Conservation (phyloP, 257 asterid genomes). For the Solanum gracilifrons region DNA sequence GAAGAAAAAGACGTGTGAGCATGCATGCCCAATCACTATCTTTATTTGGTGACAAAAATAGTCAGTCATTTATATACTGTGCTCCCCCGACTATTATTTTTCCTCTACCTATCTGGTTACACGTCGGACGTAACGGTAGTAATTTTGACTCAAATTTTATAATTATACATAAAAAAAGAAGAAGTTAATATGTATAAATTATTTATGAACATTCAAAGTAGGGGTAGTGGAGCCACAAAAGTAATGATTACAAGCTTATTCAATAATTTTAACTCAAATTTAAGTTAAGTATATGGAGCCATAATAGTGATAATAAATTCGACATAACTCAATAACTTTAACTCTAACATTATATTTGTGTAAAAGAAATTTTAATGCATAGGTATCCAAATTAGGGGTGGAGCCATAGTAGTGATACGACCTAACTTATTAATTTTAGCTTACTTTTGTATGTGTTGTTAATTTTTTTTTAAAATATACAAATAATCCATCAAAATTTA, state of each 20-base stretch:
- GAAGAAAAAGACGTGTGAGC: slow-evolving; percentile 44
- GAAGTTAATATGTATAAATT: background rate
- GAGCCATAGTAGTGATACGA: background rate
- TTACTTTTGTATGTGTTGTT: background rate
- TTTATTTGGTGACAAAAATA: background rate
- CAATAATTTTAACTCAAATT: too few relatives aligned
- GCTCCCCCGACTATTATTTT: background rate
- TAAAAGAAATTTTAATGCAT: too few relatives aligned
- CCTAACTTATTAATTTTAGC: background rate
- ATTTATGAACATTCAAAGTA: background rate
- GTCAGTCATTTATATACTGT: background rate
- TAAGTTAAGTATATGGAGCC: background rate
- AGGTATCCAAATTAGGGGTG: background rate
- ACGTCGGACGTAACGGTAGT: background rate
- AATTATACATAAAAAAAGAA: too few relatives aligned
- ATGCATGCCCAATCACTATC: slow-evolving; percentile 26
- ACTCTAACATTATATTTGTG: too few relatives aligned
- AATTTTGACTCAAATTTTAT: background rate
- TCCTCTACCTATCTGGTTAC: background rate
- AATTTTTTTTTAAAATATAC: too few relatives aligned
- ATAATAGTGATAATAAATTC: too few relatives aligned
- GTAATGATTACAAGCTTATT: too few relatives aligned
- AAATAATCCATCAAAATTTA: too few relatives aligned
- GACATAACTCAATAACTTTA: too few relatives aligned
- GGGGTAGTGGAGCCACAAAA: background rate